These are phyloP conservation scores for Hemileia vastatrix DNA, from an alignment of 1,284 basidiomycete species.

Conservation along the genomic window DNA sequence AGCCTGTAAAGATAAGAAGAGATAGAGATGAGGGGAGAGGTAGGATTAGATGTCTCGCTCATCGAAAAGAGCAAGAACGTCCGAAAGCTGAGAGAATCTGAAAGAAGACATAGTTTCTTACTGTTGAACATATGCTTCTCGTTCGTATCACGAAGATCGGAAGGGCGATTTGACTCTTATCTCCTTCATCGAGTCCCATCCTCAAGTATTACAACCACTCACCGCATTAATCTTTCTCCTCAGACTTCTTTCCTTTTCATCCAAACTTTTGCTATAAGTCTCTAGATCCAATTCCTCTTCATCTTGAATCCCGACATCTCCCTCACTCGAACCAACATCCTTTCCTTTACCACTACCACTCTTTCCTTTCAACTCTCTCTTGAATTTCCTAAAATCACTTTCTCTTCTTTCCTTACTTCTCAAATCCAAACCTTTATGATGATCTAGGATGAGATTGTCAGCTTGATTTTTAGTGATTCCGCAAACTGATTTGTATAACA, in stretches of 20 bases:
- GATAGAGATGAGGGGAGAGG: no score
- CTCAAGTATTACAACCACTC: no score
- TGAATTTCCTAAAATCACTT: not conserved
- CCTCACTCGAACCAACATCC: not conserved
- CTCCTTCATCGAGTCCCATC: no score
- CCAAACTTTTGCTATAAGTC: constrained; percentile 23
- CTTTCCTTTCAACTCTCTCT: not conserved
- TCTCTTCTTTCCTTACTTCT: constrained; percentile 23
- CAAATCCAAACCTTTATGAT: constrained; percentile 41
- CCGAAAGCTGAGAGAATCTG: no score
- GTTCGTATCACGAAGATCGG: no score
- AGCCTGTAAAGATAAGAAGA: no score
- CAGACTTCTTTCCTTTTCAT: constrained; percentile 30
- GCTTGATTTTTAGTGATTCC: constrained; percentile 35
- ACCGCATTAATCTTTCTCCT: constrained; percentile 30
- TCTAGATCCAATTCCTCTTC: constrained; percentile 23
- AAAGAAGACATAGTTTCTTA: no score
- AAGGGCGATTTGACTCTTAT: no score
- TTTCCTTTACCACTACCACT: not conserved
- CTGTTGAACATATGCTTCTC: no score
- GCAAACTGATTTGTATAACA: no score
- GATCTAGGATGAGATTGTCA: constrained; percentile 34
- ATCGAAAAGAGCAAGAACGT: no score
- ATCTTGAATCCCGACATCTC: constrained; percentile 22
- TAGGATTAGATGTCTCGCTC: no score